Percentiles rank a stretch among this genome's conserved stretches.
These are phyloP conservation scores for Aspergillus brunneoviolaceus DNA, from an alignment of 2,329 filamentous ascomycete genomes.

Conservation along the genomic window DNA sequence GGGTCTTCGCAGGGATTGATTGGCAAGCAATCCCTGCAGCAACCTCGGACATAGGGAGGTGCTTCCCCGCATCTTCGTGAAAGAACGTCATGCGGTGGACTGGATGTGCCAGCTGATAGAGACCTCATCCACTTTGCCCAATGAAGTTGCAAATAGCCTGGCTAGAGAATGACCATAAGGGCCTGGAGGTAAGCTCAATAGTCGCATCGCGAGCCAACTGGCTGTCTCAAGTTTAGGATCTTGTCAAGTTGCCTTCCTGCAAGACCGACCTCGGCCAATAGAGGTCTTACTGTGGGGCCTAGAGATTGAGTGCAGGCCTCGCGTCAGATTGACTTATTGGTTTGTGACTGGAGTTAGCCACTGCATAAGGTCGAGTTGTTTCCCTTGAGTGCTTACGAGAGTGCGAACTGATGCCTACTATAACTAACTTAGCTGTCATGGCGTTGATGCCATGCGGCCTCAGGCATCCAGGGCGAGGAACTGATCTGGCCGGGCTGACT, in stretches of 20 bases:
- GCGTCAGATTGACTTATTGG: background rate
- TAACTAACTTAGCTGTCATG: background rate
- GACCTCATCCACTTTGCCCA: too few relatives aligned
- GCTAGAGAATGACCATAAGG: too few relatives aligned
- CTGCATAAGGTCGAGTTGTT: too few relatives aligned
- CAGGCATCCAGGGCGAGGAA: background rate
- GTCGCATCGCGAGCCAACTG: too few relatives aligned
- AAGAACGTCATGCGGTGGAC: background rate
- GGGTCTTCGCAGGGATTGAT: background rate
- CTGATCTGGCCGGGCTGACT: slow-evolving; percentile 17
- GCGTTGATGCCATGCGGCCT: background rate
- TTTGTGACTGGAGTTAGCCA: too few relatives aligned
- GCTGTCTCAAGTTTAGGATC: too few relatives aligned
- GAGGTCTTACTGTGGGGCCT: background rate
- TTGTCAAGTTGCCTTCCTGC: too few relatives aligned
- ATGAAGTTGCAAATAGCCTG: too few relatives aligned
- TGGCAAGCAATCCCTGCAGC: background rate
- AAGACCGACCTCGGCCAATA: background rate
- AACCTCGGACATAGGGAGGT: background rate
- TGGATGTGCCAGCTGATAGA: too few relatives aligned
- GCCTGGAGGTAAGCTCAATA: too few relatives aligned
- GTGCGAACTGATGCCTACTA: too few relatives aligned
- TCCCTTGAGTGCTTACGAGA: too few relatives aligned
- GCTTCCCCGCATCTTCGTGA: background rate
- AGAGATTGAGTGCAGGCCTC: background rate